Base-by-base conservation (phyloP, 768 basidiomycete species). In the Macrolepiota dolichaula region DNA sequence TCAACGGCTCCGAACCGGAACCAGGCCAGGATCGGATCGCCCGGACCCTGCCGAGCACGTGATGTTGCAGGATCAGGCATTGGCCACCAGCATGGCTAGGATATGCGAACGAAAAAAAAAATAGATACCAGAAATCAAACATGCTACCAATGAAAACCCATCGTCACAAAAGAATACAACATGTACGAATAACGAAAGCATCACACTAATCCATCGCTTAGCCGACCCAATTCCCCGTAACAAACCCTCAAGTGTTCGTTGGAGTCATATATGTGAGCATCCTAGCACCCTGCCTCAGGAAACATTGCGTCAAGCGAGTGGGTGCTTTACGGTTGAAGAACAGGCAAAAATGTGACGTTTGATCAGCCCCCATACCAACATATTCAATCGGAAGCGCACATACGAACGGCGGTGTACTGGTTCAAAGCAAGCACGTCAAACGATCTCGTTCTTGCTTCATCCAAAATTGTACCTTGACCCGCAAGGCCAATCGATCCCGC, bases 391-490 rank as follows among this genome's bases (percentile, higher is more conserved):
- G 66, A 63, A 55, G 25, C 24, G 6, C 54, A 74, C 91, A 74
- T 73, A 95, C 94, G 83, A 62, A 87, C 88, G 54, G 91, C 92
- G 63, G 83, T 78, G 73, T 96, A 97, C 67, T 86, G 81, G 61
- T 80, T 76, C 68, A 88, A 83, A 17, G 87, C 77, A 35, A 91
- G 78, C 57, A 94, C 92, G 54, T 94, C 89, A 73, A 97, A 96
- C 2, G 86, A 71, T 51, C 82, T 77, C 25, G 94, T 93, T 44
- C 81, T 79, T n/a, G 86, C 81, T 65, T 86, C 80, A 46, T 92
- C 89, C 25, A 97, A 82, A 25, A 84, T 76, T 2, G 80, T 80
- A 17, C 90, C 90, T 40, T 85, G 82, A 37, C 82, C 81, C 17
- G 84, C 81, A 50, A 85, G 27, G 52, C 59, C 19, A 47, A 61